These are phyloP conservation scores for Polyplosphaeria fusca DNA, from an alignment of 495 filamentous ascomycete species.

Conservation along the genomic window DNA sequence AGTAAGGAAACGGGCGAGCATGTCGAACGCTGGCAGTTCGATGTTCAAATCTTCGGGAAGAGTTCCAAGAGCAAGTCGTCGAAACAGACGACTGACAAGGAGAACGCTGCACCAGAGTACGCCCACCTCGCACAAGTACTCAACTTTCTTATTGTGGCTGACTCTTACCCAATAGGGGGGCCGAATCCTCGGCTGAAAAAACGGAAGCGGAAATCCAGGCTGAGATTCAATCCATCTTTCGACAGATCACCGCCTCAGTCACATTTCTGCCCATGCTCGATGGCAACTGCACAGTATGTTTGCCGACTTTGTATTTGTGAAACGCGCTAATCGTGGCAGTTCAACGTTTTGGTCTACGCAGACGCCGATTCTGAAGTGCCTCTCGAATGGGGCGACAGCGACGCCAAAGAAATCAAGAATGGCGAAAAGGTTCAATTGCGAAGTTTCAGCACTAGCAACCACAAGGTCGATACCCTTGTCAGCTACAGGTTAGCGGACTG, in stretches of 20 bases:
- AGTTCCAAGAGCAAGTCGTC: slow-evolving; percentile 51
- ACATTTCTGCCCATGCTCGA: slow-evolving; percentile 92
- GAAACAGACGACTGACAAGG: slow-evolving; percentile 55
- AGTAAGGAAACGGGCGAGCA: slow-evolving; percentile 95
- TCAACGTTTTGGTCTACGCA: slow-evolving; percentile 97
- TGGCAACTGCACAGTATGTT: slow-evolving; percentile 89
- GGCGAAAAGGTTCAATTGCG: slow-evolving; percentile 93
- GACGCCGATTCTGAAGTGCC: slow-evolving; percentile 96
- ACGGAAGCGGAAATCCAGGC: slow-evolving; percentile 89
- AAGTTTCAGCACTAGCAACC: slow-evolving; percentile 91
- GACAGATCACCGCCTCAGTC: slow-evolving; percentile 95
- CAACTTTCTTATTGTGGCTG: neutral
- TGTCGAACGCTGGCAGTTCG: slow-evolving; percentile 97
- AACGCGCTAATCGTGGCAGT: too few relatives aligned
- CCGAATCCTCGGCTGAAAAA: slow-evolving; percentile 58
- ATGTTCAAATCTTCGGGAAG: slow-evolving; percentile 75
- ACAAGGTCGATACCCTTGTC: slow-evolving; percentile 89
- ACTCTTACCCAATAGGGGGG: neutral
- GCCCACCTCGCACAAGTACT: slow-evolving; percentile 12
- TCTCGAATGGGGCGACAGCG: slow-evolving; percentile 97
- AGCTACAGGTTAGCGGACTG: slow-evolving; percentile 61
- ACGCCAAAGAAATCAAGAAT: slow-evolving; percentile 95
- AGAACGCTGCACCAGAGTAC: slow-evolving; percentile 60
- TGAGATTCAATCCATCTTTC: slow-evolving; percentile 93
- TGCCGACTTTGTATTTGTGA: too few relatives aligned